These are phyloP conservation scores for California macrophylla DNA, from an alignment of 441 rosid species.

Conservation along the genomic window DNA sequence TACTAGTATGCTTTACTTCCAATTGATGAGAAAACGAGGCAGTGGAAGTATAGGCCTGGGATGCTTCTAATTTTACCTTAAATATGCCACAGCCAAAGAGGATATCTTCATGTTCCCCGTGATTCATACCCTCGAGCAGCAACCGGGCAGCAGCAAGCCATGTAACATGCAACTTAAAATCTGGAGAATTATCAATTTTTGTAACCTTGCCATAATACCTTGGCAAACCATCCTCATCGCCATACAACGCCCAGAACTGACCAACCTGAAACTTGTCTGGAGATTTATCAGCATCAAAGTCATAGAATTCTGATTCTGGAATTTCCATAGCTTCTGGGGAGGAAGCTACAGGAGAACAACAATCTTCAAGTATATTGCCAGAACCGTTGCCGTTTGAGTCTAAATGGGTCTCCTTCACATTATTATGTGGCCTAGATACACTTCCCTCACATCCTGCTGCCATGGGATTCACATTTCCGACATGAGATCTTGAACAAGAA, in stretches of 20 bases:
- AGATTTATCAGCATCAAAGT: slow-evolving; percentile 26
- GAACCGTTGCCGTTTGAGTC: background rate
- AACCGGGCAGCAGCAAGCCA: slow-evolving; percentile 21
- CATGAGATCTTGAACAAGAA: slow-evolving; percentile 18
- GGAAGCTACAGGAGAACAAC: slow-evolving; percentile 16
- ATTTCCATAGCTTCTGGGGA: slow-evolving; percentile 20
- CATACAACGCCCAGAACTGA: slow-evolving; percentile 36
- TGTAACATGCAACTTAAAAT: slow-evolving; percentile 18
- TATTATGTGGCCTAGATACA: background rate
- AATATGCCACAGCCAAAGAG: slow-evolving; percentile 33
- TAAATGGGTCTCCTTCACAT: background rate
- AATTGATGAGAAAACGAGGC: slow-evolving; percentile 26
- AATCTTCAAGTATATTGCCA: slow-evolving; percentile 14
- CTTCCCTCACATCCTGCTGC: background rate
- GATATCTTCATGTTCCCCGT: background rate
- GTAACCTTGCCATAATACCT: slow-evolving; percentile 29
- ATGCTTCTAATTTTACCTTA: slow-evolving; percentile 18
- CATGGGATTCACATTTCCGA: background rate
- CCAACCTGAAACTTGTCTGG: slow-evolving; percentile 23
- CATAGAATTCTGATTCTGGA: slow-evolving; percentile 28
- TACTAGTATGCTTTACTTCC: slow-evolving; percentile 7
- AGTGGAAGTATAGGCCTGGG: slow-evolving; percentile 8
- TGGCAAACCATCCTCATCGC: slow-evolving; percentile 26
- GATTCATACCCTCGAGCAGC: slow-evolving; percentile 5
- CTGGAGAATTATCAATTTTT: slow-evolving; percentile 19